Evolutionary conservation across 2,329 filamentous ascomycete species (phyloP).

Genomic region (Huntiella moniliformis): DNA sequence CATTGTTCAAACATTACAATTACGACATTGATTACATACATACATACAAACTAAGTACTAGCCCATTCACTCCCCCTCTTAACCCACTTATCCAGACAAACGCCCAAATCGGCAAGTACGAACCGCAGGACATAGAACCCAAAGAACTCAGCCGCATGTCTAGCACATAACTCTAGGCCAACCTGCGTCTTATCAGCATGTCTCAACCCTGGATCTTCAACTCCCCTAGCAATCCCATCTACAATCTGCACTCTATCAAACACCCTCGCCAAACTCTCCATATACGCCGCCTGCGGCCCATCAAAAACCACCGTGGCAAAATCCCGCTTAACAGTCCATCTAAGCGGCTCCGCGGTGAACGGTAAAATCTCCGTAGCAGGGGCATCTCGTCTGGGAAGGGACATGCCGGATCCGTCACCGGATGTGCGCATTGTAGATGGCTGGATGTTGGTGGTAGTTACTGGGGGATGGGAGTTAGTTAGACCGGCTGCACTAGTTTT

Average conservation of each 20-base stretch:
- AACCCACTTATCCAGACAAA: slow-evolving; percentile 89
- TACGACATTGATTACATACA: background rate
- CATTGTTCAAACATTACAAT: background rate
- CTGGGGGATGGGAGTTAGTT: slow-evolving; percentile 26
- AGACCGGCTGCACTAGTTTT: slow-evolving; percentile 63
- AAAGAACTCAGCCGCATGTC: slow-evolving; percentile 94
- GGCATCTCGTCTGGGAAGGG: slow-evolving; percentile 16
- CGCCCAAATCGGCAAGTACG: slow-evolving; percentile 63
- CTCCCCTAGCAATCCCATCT: slow-evolving; percentile 88
- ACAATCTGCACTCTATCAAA: slow-evolving; percentile 88
- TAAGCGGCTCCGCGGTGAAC: slow-evolving; percentile 50
- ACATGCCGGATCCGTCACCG: background rate
- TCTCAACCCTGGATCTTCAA: slow-evolving; percentile 82
- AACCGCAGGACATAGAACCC: slow-evolving; percentile 93
- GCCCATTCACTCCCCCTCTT: slow-evolving; percentile 97
- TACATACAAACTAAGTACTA: slow-evolving; percentile 17
- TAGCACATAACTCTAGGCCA: slow-evolving; percentile 77
- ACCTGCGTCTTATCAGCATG: slow-evolving; percentile 90
- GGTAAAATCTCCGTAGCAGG: slow-evolving; percentile 53
- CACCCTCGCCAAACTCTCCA: slow-evolving; percentile 71
- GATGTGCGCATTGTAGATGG: slow-evolving; percentile 17
- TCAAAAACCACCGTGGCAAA: slow-evolving; percentile 49
- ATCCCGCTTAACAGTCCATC: slow-evolving; percentile 53
- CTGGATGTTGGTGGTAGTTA: background rate
- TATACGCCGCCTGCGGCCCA: slow-evolving; percentile 78